Conservation (phyloP, 768 basidiomycete species). For the Suillus weaverae region DNA sequence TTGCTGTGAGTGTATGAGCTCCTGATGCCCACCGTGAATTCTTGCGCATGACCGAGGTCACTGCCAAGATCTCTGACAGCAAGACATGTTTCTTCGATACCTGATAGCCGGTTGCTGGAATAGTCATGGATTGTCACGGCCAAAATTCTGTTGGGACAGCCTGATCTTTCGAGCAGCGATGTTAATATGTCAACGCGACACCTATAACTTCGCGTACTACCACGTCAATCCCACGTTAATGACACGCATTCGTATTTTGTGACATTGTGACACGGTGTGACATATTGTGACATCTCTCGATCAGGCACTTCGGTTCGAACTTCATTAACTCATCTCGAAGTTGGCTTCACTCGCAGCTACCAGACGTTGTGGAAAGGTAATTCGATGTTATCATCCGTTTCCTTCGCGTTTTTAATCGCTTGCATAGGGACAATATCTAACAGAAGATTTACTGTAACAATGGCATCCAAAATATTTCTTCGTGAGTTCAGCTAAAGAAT, state of each 20-base stretch:
- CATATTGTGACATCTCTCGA: neutral
- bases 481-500: neutral
- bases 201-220: neutral
- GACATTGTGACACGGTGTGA: neutral
- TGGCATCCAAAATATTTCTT: slow-evolving; percentile 3
- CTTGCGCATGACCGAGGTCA: slow-evolving; percentile 95
- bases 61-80: slow-evolving; percentile 85
- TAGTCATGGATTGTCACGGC: neutral
- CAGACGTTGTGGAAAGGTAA: neutral
- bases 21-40: slow-evolving; percentile 94
- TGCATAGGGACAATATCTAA: neutral
- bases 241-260: neutral
- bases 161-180: neutral
- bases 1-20: slow-evolving; percentile 57
- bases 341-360: no score
- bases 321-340: no score
- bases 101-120: neutral
- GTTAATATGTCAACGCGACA: neutral
- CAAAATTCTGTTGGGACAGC: neutral
- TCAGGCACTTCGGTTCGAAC: no score
- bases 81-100: slow-evolving; percentile 77
- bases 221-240: neutral
- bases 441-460: neutral
- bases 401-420: neutral
- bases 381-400: neutral